Evolutionary conservation across 805 yeast species (phyloP).

Genomic region (Lachancea quebecensis): DNA sequence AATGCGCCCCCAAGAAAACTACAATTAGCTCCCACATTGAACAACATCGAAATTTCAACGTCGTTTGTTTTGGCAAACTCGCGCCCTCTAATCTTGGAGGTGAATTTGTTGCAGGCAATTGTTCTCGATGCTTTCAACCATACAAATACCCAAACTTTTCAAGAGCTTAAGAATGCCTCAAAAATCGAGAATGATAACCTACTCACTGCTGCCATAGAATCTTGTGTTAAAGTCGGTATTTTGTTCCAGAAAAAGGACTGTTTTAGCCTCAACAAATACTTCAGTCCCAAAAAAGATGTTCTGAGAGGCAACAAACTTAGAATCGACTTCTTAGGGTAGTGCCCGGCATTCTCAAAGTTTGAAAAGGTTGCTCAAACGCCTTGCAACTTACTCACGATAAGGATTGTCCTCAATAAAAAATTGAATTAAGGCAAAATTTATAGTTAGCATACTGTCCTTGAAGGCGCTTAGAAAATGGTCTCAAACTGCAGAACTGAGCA

Average conservation of each 20-base stretch:
- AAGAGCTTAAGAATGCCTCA: constrained; percentile 5
- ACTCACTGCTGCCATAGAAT: not conserved
- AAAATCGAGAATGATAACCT: not conserved
- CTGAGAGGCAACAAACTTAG: not conserved
- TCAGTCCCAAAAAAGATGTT: not conserved
- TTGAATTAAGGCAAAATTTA: too few species aligned
- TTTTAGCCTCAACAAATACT: not conserved
- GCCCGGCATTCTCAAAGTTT: not conserved
- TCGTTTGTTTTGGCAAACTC: constrained; percentile 10
- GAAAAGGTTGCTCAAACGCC: too few species aligned
- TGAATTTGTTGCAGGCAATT: constrained; percentile 25
- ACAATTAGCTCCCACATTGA: constrained; percentile 4
- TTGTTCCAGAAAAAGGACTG: not conserved
- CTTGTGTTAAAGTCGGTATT: not conserved
- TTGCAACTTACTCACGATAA: too few species aligned
- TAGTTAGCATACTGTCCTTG: too few species aligned
- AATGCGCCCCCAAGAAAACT: not conserved
- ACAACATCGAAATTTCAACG: constrained; percentile 13
- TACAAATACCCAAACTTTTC: constrained; percentile 8
- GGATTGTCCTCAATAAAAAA: too few species aligned
- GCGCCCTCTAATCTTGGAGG: constrained; percentile 14
- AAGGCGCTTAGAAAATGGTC: too few species aligned
- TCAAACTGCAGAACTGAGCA: too few species aligned
- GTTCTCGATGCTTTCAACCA: constrained; percentile 22
- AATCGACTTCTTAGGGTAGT: not conserved